Evolutionary conservation across 129 eudicot species (phyloP), one percentile per base, ranked within the genome.

Genomic region (Flaveria bidentis): DNA sequence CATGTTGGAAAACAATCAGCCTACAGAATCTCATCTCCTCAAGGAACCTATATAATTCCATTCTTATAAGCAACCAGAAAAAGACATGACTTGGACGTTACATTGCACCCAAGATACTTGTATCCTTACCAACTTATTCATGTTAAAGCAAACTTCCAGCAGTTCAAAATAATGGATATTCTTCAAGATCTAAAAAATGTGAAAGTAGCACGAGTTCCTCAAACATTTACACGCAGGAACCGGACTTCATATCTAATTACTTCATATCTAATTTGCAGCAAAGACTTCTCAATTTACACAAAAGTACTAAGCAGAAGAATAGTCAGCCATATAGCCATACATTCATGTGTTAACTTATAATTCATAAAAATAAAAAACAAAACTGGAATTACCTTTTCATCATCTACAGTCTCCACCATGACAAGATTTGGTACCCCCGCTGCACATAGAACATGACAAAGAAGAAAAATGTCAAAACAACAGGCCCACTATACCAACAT

Each of bases 331-430:
- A 20, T 20, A 25, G 25, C 58, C 58, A 25, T 10, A 14, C 18
- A 47, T 17, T 44, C 71, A 46, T 63, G 30, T 12, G 4, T 28
- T 28, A 28, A 28, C 41, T 0, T 14, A 1, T 10, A 25, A 62
- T 60, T 0, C 13, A 10, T 2, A 47, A 9, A 9, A 52, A 67
- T 62, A 17, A 25, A 6, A 36, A 36, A 23, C 13, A 79, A 51
- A 63, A 73, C 15, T 56, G 18, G 9, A 9, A 45, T 17, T 78
- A 93, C 98, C 97, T 93, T 93, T 72, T 82, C 88, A 83, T 91
- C 96, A 83, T 93, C 98, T 52, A 93, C 98, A 51, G 96, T 91
- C 86, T 90, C 97, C 72, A 93, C 98, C 93, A 90, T 86, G 47
- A 81, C 86, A 74, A 90, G 98, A 77, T 90, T 84, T 72, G 96